Conservation (phyloP, 2,329 filamentous ascomycete species). For the Xylariaceae sp. region DNA sequence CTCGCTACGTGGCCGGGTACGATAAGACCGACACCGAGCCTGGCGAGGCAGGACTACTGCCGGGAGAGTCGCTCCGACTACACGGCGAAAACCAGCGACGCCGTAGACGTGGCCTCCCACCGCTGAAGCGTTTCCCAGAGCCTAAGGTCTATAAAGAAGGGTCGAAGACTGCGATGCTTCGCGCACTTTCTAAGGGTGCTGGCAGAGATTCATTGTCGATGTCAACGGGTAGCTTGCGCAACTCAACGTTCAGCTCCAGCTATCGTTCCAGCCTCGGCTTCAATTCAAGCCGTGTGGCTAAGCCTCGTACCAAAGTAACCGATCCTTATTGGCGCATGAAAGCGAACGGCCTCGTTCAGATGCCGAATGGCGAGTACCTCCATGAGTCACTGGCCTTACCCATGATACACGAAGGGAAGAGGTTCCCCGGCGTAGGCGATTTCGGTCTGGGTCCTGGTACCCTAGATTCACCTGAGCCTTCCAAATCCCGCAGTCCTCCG, state of each 20-base stretch:
- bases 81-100: constrained; percentile 26
- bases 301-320: constrained; percentile 22
- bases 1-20: constrained; percentile 17
- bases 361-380: constrained; percentile 49
- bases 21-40: constrained; percentile 8
- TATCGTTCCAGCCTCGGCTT: constrained; percentile 28
- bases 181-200: constrained; percentile 18
- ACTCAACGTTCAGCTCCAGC: constrained; percentile 30
- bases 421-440: constrained; percentile 33
- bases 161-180: constrained; percentile 27
- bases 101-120: constrained; percentile 21
- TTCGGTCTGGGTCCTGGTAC: constrained; percentile 26
- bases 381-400: constrained; percentile 47
- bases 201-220: constrained; percentile 24
- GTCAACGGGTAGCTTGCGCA: constrained; percentile 26
- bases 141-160: constrained; percentile 22
- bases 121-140: constrained; percentile 21
- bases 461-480: background rate
- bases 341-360: constrained; percentile 39
- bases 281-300: constrained; percentile 29
- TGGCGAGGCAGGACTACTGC: background rate
- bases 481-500: constrained; percentile 13
- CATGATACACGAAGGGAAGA: constrained; percentile 37
- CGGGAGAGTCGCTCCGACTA: constrained; percentile 10
- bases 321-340: constrained; percentile 35